Evolutionary conservation across 2,329 filamentous ascomycete genomes (phyloP).

Genomic region (Phaeomoniella chlamydospora): DNA sequence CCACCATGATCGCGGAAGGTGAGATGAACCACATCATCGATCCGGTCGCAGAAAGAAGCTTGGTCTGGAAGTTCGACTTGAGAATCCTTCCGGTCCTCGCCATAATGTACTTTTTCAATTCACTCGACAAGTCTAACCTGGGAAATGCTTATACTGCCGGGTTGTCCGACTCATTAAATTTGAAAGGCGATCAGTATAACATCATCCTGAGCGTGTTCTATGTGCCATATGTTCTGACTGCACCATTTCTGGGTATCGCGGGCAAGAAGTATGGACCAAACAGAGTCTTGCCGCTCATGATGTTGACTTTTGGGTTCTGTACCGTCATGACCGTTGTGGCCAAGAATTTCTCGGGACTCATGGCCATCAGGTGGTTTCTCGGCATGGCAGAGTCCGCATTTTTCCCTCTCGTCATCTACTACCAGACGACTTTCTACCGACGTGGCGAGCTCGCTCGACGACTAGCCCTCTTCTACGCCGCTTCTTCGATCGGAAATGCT

Average conservation of each 20-base stretch:
- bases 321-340: conserved; percentile 45
- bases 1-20: conserved; percentile 2
- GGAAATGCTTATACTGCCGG: conserved; percentile 45
- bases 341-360: conserved; percentile 37
- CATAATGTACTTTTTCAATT: conserved; percentile 46
- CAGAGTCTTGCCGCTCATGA: conserved; percentile 50
- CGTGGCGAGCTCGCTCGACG: conserved; percentile 56
- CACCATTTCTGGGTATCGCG: conserved; percentile 49
- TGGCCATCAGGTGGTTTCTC: conserved; percentile 55
- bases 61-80: conserved; percentile 41
- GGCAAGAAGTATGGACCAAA: conserved; percentile 55
- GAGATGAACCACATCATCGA: conserved; percentile 18
- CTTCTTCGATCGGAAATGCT: conserved; percentile 57
- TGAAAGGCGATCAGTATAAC: conserved; percentile 53
- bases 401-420: conserved; percentile 41
- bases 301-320: conserved; percentile 53
- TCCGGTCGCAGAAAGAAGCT: conserved; percentile 28
- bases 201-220: conserved; percentile 59
- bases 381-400: conserved; percentile 55
- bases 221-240: conserved; percentile 58
- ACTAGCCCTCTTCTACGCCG: conserved; percentile 61
- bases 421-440: conserved; percentile 52
- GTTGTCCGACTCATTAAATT: conserved; percentile 35
- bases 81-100: conserved; percentile 42
- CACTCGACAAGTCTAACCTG: conserved; percentile 34